Base-by-base conservation (phyloP, 495 filamentous ascomycete species). In the Rhypophila decipiens region DNA sequence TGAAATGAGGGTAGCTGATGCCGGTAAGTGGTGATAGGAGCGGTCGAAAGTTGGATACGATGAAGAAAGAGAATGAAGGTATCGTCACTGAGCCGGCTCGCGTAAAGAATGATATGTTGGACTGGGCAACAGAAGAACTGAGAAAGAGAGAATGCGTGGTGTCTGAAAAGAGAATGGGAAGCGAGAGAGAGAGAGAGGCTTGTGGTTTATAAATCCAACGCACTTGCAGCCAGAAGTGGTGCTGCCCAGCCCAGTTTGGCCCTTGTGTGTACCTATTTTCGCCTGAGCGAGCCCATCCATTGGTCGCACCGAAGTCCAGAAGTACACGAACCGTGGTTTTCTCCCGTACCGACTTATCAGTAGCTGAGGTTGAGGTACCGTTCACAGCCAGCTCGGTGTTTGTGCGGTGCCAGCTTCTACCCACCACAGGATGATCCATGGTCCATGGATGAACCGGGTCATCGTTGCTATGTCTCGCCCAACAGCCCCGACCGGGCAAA, bases 21-120 rank as follows among this genome's bases (percentile, higher is more conserved):
- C 20, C 8, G 40, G 40, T 23, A n/a, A 8, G 7, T 24, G 40
- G 24, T 13, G 21, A 42, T 42, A 24, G n/a, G 36, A n/a, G 15
- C 2, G 10, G 36, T 7, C 12, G 8, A 18, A n/a, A 17, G 17
- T 41, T 5, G 24, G 39, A 15, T 33, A 31, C n/a, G 43, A 1
- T 9, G 21, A 19, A 23, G 33, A 35, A 18, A 22, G n/a, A 18
- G 24, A 44, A 47, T 39, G 44, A 39, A 47, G 13, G 44, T 39
- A 10, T 39, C 36, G 21, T 47, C 44, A 29, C 44, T 39, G 44
- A 47, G 44, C 42, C 44, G 18, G 43, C 43, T 45, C 43, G 33
- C 18, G 11, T 29, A 45, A 45, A 15, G 31, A 45, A 45, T 45
- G 43, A 37, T 36, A 23, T 12, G 19, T 12, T 19, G 21, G 9